Base-by-base conservation (phyloP, 2,329 filamentous ascomycete genomes). In the Sclerotinia minor region DNA sequence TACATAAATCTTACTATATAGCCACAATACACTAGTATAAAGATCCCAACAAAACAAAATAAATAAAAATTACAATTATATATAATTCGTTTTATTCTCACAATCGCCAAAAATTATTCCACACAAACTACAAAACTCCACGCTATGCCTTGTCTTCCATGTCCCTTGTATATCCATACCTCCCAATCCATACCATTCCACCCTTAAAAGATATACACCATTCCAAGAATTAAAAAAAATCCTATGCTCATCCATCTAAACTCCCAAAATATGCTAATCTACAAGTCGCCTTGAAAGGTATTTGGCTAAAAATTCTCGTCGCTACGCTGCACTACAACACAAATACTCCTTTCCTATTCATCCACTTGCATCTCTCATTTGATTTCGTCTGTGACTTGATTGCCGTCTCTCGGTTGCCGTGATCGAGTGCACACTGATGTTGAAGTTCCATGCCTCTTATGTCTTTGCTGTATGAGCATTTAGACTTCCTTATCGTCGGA, bases 401-500 rank as follows among this genome's bases (percentile, higher is more conserved):
- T 17, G 29, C 26, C 52, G 7, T 38, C 53, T 32, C 29, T 55
- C 50, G 26, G 26, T 19, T 0, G 5, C 24, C 29, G 24, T 2
- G 19, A 24, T 35, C 2, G 47, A 49, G 29, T 49, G 26, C 38
- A 60, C 59, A 50, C 21, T 13, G 49, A 61, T 50, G 29, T 61
- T 61, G 59, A 61, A 38, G 24, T 38, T 3, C 29, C 21, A 21
- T 61, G 21, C 38, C 29, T 35, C 15, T 7, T 8, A 35, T 35
- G 0, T n/a, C 21, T 6, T 35, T 21, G 26, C 29, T 21, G 45
- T 24, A 61, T 38, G 15, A 19, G n/a, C 5, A 13, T 26, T n/a
- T 70, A 74, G 32, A 72, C 64, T 55, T 71, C 73, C 66, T 69
- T 69, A 54, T 73, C 69, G 35, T 74, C 58, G 6, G 71, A 70